Percentiles rank a stretch among this genome's conserved stretches.
These are phyloP conservation scores for Nothomitra cinnamomea DNA, from an alignment of 2,329 filamentous ascomycete species.

Conservation along the genomic window DNA sequence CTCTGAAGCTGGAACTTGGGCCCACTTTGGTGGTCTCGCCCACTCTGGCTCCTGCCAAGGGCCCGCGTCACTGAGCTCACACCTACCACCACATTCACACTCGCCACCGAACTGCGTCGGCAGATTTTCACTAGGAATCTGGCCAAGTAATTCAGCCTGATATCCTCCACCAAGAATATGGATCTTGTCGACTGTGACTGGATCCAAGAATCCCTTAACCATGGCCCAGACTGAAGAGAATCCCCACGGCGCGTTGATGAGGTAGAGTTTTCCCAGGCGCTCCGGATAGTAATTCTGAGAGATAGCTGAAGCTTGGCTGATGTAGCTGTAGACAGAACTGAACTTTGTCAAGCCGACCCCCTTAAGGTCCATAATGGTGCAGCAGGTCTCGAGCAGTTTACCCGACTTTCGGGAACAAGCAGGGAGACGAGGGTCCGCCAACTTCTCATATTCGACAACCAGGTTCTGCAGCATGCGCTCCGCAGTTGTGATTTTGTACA, in stretches of 20 bases:
- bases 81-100: constrained; percentile 71
- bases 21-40: constrained; percentile 38
- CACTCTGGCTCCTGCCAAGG: constrained; percentile 69
- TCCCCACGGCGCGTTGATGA: constrained; percentile 97
- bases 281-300: constrained; percentile 99
- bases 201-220: constrained; percentile 89
- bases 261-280: constrained; percentile 84
- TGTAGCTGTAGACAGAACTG: constrained; percentile 72
- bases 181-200: constrained; percentile 93
- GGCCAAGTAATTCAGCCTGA: constrained; percentile 65
- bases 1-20: constrained; percentile 11
- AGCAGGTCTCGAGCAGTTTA: constrained; percentile 88
- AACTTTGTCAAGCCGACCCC: constrained; percentile 74
- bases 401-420: constrained; percentile 88
- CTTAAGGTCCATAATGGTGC: constrained; percentile 96
- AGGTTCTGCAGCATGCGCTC: constrained; percentile 96
- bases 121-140: constrained; percentile 80
- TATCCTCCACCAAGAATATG: constrained; percentile 71
- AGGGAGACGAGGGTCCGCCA: constrained; percentile 80
- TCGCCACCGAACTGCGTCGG: constrained; percentile 70
- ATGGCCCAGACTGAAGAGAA: constrained; percentile 74
- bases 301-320: constrained; percentile 69
- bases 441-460: constrained; percentile 93
- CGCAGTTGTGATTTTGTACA: constrained; percentile 82
- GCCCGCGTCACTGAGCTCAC: constrained; percentile 71